Conservation (phyloP, 495 filamentous ascomycete genomes). For the Penicillium arizonense region DNA sequence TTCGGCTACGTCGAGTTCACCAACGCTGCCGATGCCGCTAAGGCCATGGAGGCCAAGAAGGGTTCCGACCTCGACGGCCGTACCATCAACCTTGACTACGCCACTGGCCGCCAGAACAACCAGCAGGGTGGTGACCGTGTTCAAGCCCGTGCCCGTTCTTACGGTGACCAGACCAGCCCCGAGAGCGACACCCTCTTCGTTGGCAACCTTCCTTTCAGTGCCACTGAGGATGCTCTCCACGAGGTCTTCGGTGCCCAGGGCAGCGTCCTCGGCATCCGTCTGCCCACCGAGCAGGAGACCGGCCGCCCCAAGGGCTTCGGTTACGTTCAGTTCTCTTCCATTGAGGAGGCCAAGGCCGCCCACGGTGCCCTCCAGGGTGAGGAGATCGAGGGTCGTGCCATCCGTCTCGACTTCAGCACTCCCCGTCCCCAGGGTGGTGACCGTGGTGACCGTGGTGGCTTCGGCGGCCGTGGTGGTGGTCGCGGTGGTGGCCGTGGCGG, state of each 20-base stretch:
- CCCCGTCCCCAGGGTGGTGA: slow-evolving; percentile 61
- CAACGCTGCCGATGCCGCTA: slow-evolving; percentile 63
- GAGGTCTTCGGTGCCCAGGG: slow-evolving; percentile 73
- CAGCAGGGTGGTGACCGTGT: slow-evolving; percentile 55
- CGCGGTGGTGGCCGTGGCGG: slow-evolving; percentile 54
- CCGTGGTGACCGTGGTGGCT: slow-evolving; percentile 46
- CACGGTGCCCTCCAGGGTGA: slow-evolving; percentile 72
- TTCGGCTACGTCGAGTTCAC: slow-evolving; percentile 96
- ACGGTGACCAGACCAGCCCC: slow-evolving; percentile 75
- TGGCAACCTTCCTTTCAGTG: slow-evolving; percentile 87
- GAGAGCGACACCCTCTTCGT: slow-evolving; percentile 87
- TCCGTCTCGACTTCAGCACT: slow-evolving; percentile 88
- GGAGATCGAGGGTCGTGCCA: slow-evolving; percentile 72
- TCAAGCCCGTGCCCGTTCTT: slow-evolving; percentile 67
- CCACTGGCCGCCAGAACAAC: slow-evolving; percentile 59
- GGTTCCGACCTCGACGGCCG: slow-evolving; percentile 81
- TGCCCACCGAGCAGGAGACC: slow-evolving; percentile 86
- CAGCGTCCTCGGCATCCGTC: slow-evolving; percentile 71
- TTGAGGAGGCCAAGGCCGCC: slow-evolving; percentile 82
- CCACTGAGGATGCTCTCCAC: slow-evolving; percentile 69
- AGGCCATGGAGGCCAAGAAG: slow-evolving; percentile 79
- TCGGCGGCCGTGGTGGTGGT: slow-evolving; percentile 53
- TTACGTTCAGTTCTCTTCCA: slow-evolving; percentile 79
- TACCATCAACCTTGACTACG: slow-evolving; percentile 85
- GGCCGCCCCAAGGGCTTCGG: slow-evolving; percentile 93